phyloP scores from a whole-genome alignment of 2,329 filamentous ascomycete genomes.

The Fusarium domesticum region DNA sequence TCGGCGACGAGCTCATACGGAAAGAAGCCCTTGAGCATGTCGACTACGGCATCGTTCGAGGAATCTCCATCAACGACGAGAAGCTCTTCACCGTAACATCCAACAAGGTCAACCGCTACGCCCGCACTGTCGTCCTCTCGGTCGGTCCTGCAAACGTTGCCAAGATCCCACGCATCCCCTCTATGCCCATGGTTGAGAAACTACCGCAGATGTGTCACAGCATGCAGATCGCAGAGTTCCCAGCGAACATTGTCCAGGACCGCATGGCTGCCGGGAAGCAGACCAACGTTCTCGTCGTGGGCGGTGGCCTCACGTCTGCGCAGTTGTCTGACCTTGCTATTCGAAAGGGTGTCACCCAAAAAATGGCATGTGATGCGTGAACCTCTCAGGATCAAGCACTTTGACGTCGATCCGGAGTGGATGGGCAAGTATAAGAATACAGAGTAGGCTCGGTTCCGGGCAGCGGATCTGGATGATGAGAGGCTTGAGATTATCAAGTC shows the following conservation, averaged over 20 bases:
- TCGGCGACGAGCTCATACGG: slow-evolving; percentile 49
- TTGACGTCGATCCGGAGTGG: slow-evolving; percentile 75
- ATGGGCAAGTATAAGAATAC: slow-evolving; percentile 79
- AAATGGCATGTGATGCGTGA: slow-evolving; percentile 70
- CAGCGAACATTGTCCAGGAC: slow-evolving; percentile 48
- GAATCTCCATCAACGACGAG: slow-evolving; percentile 43
- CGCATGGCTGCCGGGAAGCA: slow-evolving; percentile 49
- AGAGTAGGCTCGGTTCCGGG: slow-evolving; percentile 75
- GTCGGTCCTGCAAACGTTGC: slow-evolving; percentile 66
- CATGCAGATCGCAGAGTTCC: slow-evolving; percentile 59
- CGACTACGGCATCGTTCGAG: slow-evolving; percentile 51
- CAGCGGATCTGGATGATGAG: slow-evolving; percentile 67
- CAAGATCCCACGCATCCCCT: slow-evolving; percentile 40
- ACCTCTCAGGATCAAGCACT: slow-evolving; percentile 63
- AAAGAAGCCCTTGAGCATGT: slow-evolving; percentile 61
- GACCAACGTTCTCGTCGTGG: slow-evolving; percentile 69
- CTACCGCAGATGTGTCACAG: slow-evolving; percentile 57
- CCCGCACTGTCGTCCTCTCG: slow-evolving; percentile 64
- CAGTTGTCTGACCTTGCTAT: slow-evolving; percentile 69
- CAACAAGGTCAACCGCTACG: slow-evolving; percentile 51
- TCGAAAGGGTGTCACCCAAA: slow-evolving; percentile 59
- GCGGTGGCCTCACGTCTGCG: slow-evolving; percentile 73
- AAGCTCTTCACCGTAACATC: slow-evolving; percentile 66
- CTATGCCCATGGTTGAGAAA: slow-evolving; percentile 25
- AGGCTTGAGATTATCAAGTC: slow-evolving; percentile 61